These are phyloP conservation scores for Sequoiadendron giganteum DNA, from an alignment of 75 land plant species.

Conservation along the genomic window DNA sequence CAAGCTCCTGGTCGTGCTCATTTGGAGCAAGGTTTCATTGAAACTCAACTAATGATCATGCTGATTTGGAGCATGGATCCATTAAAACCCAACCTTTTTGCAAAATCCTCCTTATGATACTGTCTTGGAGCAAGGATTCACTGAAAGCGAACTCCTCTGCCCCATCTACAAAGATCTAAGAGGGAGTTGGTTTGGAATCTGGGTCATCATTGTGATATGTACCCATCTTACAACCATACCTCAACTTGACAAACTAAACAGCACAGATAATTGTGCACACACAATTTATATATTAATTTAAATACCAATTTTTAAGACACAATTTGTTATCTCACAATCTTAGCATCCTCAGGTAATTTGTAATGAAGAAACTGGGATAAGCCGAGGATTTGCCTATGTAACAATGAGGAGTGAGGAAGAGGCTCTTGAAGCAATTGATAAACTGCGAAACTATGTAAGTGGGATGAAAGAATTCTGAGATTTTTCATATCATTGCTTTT, in stretches of 20 bases:
- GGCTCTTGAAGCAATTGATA: slow-evolving; percentile 32
- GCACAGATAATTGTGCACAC: background rate
- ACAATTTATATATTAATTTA: background rate
- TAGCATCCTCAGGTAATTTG: slow-evolving; percentile 25
- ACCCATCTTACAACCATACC: background rate
- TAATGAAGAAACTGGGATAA: slow-evolving; percentile 33
- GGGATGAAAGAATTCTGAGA: background rate
- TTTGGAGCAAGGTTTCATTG: background rate
- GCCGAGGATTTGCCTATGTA: slow-evolving; percentile 40
- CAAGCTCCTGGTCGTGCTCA: background rate
- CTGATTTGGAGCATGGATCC: background rate
- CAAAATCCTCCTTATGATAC: background rate
- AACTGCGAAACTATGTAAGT: slow-evolving; percentile 43
- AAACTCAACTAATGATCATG: background rate
- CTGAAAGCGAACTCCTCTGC: background rate
- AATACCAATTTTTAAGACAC: background rate
- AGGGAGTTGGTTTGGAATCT: background rate
- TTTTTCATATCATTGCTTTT: background rate
- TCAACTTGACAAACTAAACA: background rate
- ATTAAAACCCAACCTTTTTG: background rate
- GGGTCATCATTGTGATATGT: background rate
- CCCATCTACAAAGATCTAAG: background rate
- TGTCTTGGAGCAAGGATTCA: background rate
- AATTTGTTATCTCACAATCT: background rate
- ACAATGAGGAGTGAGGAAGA: slow-evolving; percentile 26